Base-by-base conservation (phyloP, 495 filamentous ascomycete species). In the Apiosordaria backusii region DNA sequence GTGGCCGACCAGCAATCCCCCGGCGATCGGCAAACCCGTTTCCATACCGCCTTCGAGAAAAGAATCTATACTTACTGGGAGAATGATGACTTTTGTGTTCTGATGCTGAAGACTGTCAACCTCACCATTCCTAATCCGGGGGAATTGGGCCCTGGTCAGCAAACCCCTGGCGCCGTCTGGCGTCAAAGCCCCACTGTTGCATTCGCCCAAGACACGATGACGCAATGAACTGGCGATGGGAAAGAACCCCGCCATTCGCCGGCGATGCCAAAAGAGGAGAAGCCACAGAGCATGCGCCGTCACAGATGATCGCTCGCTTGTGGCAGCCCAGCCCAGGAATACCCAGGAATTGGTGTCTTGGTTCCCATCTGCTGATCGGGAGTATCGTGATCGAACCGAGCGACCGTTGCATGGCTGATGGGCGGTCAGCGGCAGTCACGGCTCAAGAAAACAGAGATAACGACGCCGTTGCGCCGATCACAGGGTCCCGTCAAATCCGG, bases 201-300 rank as follows among this genome's bases (percentile, higher is more conserved):
- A 57, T 61, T 50, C 7, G 27, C 18, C 65, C 61, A 61, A 61
- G 59, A 61, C 50, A 63, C 35, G 45, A 68, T 68, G 66, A 68
- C 66, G 66, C 66, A 68, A 68, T 68, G 62, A 50, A 50, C 25
- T 61, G 61, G 50, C 57, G 25, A 54, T 50, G 29, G 22, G 3
- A 21, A 55, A 22, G 22, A 55, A 55, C 52, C 52, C 52, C 52
- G 52, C 52, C n/a, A 55, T 55, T n/a, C 4, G 52, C 52, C 22
- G 52, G 22, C 35, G 35, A 45, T 45, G 35, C 35, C 13, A 45
- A 45, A 45, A 45, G 35, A 45, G 35, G 35, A 45, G 35, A 45
- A 45, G 35, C 35, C 35, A 45, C 35, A 45, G 35, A 45, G 16
- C 35, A 7, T 45, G 35, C 35, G 35, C 35, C 35, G 35, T 45